A percentile compares a stretch with the other conserved stretches of the same genome.
These are phyloP conservation scores for Plantago coronopus DNA, from an alignment of 305 asterid species.

Conservation along the genomic window DNA sequence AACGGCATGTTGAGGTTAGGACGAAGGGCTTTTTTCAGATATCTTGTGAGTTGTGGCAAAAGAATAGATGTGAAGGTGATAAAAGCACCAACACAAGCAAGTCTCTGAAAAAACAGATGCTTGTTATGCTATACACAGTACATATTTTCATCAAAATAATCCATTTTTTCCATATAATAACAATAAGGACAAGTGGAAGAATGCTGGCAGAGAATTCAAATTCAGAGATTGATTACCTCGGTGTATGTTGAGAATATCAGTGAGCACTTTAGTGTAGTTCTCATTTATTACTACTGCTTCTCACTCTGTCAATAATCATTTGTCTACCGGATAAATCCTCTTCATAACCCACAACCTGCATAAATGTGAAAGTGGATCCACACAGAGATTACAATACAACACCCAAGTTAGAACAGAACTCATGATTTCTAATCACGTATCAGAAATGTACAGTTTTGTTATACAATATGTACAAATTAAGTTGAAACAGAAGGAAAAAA, in stretches of 20 bases:
- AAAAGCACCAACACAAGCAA: not conserved
- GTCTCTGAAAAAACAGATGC: not conserved
- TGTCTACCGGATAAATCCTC: constrained; percentile 93
- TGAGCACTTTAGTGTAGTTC: constrained; percentile 1
- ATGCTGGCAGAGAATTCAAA: not conserved
- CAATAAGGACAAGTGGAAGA: not conserved
- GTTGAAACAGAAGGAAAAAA: constrained; percentile 17
- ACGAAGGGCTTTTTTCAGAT: not conserved
- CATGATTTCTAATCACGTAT: not conserved
- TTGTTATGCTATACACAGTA: not conserved
- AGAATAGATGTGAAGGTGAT: not conserved
- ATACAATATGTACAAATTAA: constrained; percentile 2
- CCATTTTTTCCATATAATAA: not conserved
- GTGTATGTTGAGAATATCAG: not conserved
- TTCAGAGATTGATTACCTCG: not conserved
- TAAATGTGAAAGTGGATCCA: not conserved
- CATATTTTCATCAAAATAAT: not conserved
- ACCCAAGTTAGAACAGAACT: not conserved
- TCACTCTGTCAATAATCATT: constrained; percentile 88
- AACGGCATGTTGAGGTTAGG: no score
- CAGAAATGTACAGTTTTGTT: not conserved
- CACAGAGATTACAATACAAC: no score
- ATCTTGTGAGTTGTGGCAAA: not conserved
- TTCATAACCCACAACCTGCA: constrained; percentile 88
- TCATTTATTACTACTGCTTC: constrained; percentile 64